phyloP scores from a whole-genome alignment of 305 asterid genomes.

The Fraxinus sp. region DNA sequence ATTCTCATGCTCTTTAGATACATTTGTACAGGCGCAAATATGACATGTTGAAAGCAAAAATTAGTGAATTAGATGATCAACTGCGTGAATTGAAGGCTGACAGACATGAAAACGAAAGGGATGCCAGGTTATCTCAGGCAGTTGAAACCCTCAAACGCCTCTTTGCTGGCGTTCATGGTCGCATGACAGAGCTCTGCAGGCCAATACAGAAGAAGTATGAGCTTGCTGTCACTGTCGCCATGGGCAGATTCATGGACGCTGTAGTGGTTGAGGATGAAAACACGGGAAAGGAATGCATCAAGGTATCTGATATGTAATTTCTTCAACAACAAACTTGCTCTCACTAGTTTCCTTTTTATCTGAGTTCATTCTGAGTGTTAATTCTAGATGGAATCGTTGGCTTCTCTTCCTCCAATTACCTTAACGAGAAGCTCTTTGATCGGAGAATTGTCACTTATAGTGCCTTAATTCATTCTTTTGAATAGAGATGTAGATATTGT shows the following conservation, averaged over 20 bases:
- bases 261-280: slow-evolving; percentile 95
- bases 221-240: slow-evolving; percentile 99
- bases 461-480: not conserved
- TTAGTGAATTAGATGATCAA: slow-evolving; percentile 74
- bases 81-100: slow-evolving; percentile 95
- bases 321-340: not conserved
- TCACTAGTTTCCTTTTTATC: not conserved
- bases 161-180: slow-evolving; percentile 97
- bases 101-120: slow-evolving; percentile 94
- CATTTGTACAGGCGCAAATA: slow-evolving; percentile 54
- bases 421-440: not conserved
- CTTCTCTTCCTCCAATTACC: not conserved
- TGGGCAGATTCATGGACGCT: slow-evolving; percentile 99
- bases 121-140: slow-evolving; percentile 83
- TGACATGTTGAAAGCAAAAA: slow-evolving; percentile 72
- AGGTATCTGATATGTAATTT: slow-evolving; percentile 45
- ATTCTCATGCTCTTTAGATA: slow-evolving; percentile 12
- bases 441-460: not conserved
- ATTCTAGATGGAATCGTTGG: not conserved
- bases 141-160: slow-evolving; percentile 89
- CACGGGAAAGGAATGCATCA: slow-evolving; percentile 95
- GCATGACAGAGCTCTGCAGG: slow-evolving; percentile 98
- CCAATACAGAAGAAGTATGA: slow-evolving; percentile 93
- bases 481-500: not conserved
- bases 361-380: slow-evolving; percentile 23